Conservation (phyloP, 805 yeast genomes). For the Candida vartiovaarae region DNA sequence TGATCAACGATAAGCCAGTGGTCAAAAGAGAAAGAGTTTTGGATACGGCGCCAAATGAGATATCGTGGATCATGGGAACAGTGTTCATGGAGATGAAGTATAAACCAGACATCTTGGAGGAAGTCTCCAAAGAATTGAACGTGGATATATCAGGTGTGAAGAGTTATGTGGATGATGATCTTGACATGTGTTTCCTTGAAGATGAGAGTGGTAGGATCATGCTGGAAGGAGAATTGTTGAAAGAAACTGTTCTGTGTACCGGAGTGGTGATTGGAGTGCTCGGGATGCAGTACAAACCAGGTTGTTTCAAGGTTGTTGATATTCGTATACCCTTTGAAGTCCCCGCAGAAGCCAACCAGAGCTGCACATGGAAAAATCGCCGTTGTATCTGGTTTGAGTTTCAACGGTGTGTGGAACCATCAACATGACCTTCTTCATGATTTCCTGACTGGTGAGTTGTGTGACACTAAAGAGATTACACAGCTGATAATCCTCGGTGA, state of each 20-base stretch:
- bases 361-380: slow-evolving; percentile 42
- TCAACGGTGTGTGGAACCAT: slow-evolving; percentile 40
- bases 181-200: slow-evolving; percentile 68
- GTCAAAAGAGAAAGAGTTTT: slow-evolving; percentile 42
- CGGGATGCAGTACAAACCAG: slow-evolving; percentile 81
- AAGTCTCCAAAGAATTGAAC: slow-evolving; percentile 50
- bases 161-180: slow-evolving; percentile 47
- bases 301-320: slow-evolving; percentile 79
- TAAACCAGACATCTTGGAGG: slow-evolving; percentile 80
- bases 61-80: slow-evolving; percentile 84
- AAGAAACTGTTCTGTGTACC: slow-evolving; percentile 60
- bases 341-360: slow-evolving; percentile 40
- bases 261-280: slow-evolving; percentile 83
- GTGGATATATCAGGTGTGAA: slow-evolving; percentile 33
- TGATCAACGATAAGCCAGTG: slow-evolving; percentile 30
- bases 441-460: slow-evolving; percentile 64
- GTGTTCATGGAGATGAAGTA: slow-evolving; percentile 75
- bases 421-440: slow-evolving; percentile 56
- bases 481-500: slow-evolving; percentile 70
- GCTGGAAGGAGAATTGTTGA: slow-evolving; percentile 55
- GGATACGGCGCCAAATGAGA: slow-evolving; percentile 53
- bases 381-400: slow-evolving; percentile 67
- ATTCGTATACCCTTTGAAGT: slow-evolving; percentile 60
- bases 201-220: slow-evolving; percentile 89
- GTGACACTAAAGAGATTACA: slow-evolving; percentile 29